A percentile compares a stretch with the other conserved stretches of the same genome.
phyloP scores from a whole-genome alignment of 2,329 filamentous ascomycete species.

The Colletotrichum higginsianum region DNA sequence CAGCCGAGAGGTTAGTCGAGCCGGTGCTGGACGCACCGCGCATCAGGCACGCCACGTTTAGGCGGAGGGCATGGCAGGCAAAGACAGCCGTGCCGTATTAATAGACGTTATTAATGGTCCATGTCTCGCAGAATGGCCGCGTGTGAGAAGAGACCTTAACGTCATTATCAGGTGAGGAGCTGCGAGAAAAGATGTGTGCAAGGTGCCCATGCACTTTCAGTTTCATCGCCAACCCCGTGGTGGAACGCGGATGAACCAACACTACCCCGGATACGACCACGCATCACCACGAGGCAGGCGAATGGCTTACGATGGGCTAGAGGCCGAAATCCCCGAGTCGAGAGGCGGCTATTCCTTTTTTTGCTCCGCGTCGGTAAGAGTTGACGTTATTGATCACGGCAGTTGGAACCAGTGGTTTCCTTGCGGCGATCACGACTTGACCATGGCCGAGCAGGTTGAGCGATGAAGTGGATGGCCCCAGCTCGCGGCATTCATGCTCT shows the following conservation, averaged over 20 bases:
- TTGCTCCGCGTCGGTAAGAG: background rate
- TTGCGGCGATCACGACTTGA: conserved; percentile 8
- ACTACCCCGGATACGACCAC: conserved; percentile 30
- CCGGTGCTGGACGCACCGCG: too few relatives aligned
- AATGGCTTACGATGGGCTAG: too few relatives aligned
- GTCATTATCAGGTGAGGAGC: conserved; percentile 29
- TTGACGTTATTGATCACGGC: background rate
- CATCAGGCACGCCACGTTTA: background rate
- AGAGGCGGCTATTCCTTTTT: too few relatives aligned
- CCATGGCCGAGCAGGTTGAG: background rate
- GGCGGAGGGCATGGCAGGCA: background rate
- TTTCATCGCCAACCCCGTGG: conserved; percentile 35
- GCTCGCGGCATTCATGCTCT: background rate
- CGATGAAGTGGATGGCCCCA: background rate
- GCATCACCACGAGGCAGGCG: background rate
- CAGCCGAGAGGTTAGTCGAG: conserved; percentile 9
- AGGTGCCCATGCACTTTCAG: conserved; percentile 28
- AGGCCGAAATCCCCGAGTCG: too few relatives aligned
- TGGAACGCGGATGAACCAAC: conserved; percentile 1
- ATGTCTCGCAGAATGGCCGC: background rate
- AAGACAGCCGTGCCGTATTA: background rate
- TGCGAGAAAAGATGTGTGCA: conserved; percentile 10
- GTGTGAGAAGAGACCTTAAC: background rate
- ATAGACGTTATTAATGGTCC: conserved; percentile 17
- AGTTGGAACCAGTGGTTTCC: background rate